Evolutionary conservation across 106 monocot species (phyloP), one percentile per base, ranked within the genome.

Genomic region (Dendrobium nobile): DNA sequence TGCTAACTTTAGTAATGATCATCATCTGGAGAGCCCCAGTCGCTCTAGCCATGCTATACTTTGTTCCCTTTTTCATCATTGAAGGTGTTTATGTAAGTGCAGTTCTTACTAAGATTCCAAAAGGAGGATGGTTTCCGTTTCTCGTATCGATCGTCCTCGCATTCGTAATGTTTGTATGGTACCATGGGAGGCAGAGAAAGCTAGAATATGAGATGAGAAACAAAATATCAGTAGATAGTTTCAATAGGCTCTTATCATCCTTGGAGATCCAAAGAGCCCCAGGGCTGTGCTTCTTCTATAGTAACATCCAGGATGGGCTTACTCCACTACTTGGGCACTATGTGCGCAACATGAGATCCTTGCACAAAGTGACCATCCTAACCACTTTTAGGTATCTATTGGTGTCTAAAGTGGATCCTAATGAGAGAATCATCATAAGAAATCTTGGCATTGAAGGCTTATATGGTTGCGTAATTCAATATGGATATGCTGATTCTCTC

Each of bases 121-220:
- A 89, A 81, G 95, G 95, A 4, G 95, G 95, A 4, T 95, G 95
- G 95, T n/a, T 92, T 47, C 92, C 95, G 0, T 95, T 92, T 55
- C 88, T 82, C 5, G 84, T 95, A n/a, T 95, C 95, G 4, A 54
- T 90, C 17, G 73, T 92, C 75, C 87, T 95, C 19, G 87, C 90
- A 19, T 87, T 77, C 26, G 82, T 95, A 55, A 92, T 90, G 88
- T 90, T 95, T 37, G 87, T 84, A 0, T 95, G 95, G 95, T 90
- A 90, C 72, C 85, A 92, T 67, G 95, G 95, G 19, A 79, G 95
- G 41, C 85, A 87, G 58, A 82, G 75, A 54, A 95, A 90, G 54
- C 5, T 87, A 7, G 87, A 90, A 40, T 90, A 90, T 70, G 95
- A 95, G 82, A 44, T 81, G 79, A 45, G 56, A 0, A 87, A 95